These are phyloP conservation scores for Monilinia polystroma DNA, from an alignment of 2,329 filamentous ascomycete species.

Conservation along the genomic window DNA sequence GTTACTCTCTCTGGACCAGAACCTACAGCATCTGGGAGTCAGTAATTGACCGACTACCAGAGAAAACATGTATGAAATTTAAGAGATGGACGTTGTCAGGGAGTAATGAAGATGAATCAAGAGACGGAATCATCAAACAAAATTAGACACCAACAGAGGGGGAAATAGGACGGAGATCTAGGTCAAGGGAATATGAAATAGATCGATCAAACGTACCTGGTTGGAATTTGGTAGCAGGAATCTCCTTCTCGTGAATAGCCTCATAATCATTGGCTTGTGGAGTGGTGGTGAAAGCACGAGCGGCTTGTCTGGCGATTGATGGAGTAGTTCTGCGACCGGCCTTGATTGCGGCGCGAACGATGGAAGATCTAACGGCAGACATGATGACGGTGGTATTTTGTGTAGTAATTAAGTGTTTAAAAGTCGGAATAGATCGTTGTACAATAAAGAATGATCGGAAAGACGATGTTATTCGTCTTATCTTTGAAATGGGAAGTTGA, in stretches of 20 bases:
- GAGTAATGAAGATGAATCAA: too few species aligned
- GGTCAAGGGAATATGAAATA: not conserved
- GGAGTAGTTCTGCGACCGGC: constrained; percentile 15
- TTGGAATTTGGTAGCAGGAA: constrained; percentile 26
- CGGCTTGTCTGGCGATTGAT: constrained; percentile 26
- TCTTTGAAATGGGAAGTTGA: not conserved
- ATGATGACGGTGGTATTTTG: not conserved
- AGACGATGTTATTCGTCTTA: not conserved
- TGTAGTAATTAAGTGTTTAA: not conserved
- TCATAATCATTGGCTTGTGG: constrained; percentile 33
- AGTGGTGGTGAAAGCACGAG: constrained; percentile 32
- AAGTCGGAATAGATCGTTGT: not conserved
- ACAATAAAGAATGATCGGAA: not conserved
- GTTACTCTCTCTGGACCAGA: constrained; percentile 29
- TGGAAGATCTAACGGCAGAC: constrained; percentile 17
- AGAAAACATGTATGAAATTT: not conserved
- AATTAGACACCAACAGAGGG: not conserved
- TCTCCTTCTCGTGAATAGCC: constrained; percentile 36
- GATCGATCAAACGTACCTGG: constrained; percentile 10
- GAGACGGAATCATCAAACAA: not conserved
- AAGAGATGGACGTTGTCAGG: not conserved
- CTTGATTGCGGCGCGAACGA: constrained; percentile 17
- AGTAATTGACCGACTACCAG: constrained; percentile 5
- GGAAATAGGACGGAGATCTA: not conserved
- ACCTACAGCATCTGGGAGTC: constrained; percentile 8